These are phyloP conservation scores for Hymenoscyphus albidus DNA, from an alignment of 2,329 filamentous ascomycete genomes.

Conservation along the genomic window DNA sequence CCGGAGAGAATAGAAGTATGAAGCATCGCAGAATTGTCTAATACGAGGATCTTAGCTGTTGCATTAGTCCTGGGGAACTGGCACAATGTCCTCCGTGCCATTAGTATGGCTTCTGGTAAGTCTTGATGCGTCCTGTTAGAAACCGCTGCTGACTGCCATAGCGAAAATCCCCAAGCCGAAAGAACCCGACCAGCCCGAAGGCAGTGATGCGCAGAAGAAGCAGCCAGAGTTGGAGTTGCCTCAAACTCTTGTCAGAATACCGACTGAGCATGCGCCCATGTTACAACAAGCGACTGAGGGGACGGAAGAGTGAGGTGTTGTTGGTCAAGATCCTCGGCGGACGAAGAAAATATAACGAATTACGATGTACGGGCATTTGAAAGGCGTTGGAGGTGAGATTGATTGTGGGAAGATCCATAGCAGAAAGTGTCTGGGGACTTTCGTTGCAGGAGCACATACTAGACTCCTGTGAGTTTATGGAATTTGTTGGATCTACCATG, in stretches of 20 bases:
- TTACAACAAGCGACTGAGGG: constrained; percentile 42
- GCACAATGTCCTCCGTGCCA: constrained; percentile 80
- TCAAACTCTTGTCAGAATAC: constrained; percentile 79
- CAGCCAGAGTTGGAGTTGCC: constrained; percentile 53
- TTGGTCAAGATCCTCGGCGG: not conserved
- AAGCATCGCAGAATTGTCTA: constrained; percentile 9
- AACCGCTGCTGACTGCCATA: constrained; percentile 36
- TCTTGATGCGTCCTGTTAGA: constrained; percentile 17
- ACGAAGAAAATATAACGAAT: constrained; percentile 5
- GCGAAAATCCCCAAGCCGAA: constrained; percentile 66
- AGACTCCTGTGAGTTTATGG: no score
- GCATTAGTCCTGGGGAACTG: constrained; percentile 82
- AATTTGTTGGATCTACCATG: no score
- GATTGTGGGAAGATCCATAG: not conserved
- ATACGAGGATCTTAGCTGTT: constrained; percentile 53
- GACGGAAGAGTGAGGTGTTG: constrained; percentile 18
- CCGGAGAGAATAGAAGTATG: not conserved
- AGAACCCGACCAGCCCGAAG: constrained; percentile 39
- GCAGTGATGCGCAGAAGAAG: constrained; percentile 41
- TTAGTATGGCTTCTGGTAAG: constrained; percentile 82
- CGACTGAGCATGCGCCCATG: constrained; percentile 69
- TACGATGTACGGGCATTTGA: constrained; percentile 15
- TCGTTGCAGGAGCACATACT: not conserved
- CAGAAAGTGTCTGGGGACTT: not conserved
- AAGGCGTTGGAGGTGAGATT: constrained; percentile 17